Conservation (phyloP, 495 filamentous ascomycete species). For the Talaromyces liani region DNA sequence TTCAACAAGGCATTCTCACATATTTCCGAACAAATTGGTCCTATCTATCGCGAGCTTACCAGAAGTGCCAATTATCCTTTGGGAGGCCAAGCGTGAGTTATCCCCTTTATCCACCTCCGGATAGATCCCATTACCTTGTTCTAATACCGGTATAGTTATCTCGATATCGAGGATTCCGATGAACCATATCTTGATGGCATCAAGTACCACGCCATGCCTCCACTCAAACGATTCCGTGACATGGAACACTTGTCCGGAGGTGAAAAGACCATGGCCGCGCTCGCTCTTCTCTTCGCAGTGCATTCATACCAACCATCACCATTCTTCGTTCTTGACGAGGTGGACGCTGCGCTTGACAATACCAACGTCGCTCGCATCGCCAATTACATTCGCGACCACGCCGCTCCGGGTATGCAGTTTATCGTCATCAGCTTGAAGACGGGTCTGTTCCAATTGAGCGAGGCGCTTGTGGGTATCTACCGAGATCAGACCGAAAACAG, state of each 20-base stretch:
- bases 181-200: slow-evolving; percentile 89
- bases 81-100: slow-evolving; percentile 71
- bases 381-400: slow-evolving; percentile 89
- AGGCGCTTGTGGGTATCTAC: slow-evolving; percentile 91
- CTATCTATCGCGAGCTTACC: slow-evolving; percentile 93
- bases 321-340: slow-evolving; percentile 98
- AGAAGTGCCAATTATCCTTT: slow-evolving; percentile 75
- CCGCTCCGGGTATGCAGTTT: slow-evolving; percentile 96
- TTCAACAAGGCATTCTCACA: slow-evolving; percentile 94
- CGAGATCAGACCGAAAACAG: slow-evolving; percentile 89
- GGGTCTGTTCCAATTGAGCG: slow-evolving; percentile 86
- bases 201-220: slow-evolving; percentile 98
- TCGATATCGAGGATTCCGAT: slow-evolving; percentile 87
- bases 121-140: not conserved
- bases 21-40: slow-evolving; percentile 88
- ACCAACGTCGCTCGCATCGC: slow-evolving; percentile 93
- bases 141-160: slow-evolving; percentile 44
- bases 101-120: not conserved
- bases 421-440: slow-evolving; percentile 95
- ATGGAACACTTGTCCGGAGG: slow-evolving; percentile 98
- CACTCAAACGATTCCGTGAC: slow-evolving; percentile 95
- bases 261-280: slow-evolving; percentile 97
- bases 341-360: slow-evolving; percentile 94
- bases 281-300: slow-evolving; percentile 91
- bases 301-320: slow-evolving; percentile 90